Percentiles rank a stretch among this genome's conserved stretches.
Conservation (phyloP, 2,329 filamentous ascomycete species). For the Cytospora leucostoma region DNA sequence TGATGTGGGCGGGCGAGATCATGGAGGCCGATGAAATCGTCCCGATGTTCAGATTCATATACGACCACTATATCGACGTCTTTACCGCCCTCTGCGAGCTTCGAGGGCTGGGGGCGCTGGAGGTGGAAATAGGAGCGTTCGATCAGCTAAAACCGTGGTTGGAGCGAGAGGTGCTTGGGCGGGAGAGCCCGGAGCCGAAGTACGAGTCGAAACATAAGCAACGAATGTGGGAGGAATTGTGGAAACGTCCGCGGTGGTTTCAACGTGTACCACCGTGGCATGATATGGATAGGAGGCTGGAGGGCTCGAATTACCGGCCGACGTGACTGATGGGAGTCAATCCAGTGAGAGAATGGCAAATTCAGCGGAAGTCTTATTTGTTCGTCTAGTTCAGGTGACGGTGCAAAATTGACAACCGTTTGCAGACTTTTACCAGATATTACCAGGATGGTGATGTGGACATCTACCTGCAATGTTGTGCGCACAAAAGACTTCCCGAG, state of each 20-base stretch:
- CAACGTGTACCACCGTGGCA: constrained; percentile 3
- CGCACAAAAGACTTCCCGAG: too few relatives aligned
- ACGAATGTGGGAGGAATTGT: not conserved
- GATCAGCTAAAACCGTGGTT: constrained; percentile 4
- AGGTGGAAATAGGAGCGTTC: not conserved
- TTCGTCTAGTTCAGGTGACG: too few relatives aligned
- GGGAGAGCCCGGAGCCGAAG: not conserved
- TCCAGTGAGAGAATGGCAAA: too few relatives aligned
- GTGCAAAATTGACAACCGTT: too few relatives aligned
- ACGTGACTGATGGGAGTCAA: not conserved
- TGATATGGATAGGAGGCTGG: constrained; percentile 7
- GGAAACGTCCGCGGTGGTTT: not conserved
- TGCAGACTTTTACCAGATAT: too few relatives aligned
- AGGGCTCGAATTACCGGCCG: constrained; percentile 14
- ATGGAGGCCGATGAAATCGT: not conserved
- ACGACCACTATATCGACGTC: constrained; percentile 11
- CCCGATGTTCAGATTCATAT: constrained; percentile 2
- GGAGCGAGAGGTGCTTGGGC: constrained; percentile 12
- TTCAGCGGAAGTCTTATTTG: too few relatives aligned
- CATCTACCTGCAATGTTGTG: too few relatives aligned
- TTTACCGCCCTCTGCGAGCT: constrained; percentile 9
- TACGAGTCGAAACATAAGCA: too few relatives aligned
- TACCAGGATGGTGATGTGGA: not conserved
- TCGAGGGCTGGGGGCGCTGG: not conserved
- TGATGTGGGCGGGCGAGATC: not conserved